Evolutionary conservation across 202 grass and related monocot genomes (phyloP).

Genomic region (Zizania palustris): DNA sequence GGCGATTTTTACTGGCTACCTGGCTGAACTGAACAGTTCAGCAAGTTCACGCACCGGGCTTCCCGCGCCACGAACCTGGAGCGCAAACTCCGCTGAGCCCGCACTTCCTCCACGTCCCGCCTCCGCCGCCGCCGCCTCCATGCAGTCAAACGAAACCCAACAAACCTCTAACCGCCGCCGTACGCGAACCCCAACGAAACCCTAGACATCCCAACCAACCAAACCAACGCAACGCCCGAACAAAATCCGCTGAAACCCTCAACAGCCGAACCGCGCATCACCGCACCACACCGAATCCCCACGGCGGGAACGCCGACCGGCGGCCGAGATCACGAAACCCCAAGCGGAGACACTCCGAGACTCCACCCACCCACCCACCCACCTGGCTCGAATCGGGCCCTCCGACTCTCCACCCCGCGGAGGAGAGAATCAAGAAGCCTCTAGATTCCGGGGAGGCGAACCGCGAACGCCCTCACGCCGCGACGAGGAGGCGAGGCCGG

Average conservation of each 20-base stretch:
- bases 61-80: background rate
- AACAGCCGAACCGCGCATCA: background rate
- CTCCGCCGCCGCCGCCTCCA: too few relatives aligned
- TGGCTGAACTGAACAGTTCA: too few relatives aligned
- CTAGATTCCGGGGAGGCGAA: slow-evolving; percentile 14
- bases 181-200: background rate
- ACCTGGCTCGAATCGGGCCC: slow-evolving; percentile 9
- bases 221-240: background rate
- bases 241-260: background rate
- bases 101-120: background rate
- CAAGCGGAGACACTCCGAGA: background rate
- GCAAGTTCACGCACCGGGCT: background rate
- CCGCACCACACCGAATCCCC: background rate
- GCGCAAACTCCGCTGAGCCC: background rate
- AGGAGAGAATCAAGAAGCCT: background rate
- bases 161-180: background rate
- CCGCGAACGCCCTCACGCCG: background rate
- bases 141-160: too few relatives aligned
- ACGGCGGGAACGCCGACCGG: background rate
- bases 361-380: too few relatives aligned
- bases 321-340: background rate
- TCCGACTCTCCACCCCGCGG: too few relatives aligned
- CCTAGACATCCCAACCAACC: too few relatives aligned
- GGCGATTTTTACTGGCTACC: background rate
- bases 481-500: background rate